Conservation (phyloP, 129 eudicot genomes). For the Tanacetum coccineum region DNA sequence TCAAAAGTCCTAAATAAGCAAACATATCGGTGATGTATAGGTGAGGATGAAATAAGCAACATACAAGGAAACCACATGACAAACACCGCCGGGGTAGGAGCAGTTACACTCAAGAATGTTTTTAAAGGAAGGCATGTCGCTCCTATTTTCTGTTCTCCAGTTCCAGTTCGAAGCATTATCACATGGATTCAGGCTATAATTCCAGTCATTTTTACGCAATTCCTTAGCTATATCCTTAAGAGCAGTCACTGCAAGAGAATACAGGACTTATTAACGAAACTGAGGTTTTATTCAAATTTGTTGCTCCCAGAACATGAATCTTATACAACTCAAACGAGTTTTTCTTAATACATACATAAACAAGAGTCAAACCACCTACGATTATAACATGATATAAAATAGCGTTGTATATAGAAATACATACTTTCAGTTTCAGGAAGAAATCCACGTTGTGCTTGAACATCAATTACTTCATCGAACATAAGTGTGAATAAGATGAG, state of each 20-base stretch:
- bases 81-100: constrained; percentile 23
- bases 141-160: neutral
- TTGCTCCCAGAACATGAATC: too few relatives aligned
- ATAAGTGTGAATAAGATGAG: neutral
- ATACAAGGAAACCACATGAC: constrained; percentile 41
- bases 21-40: too few relatives aligned
- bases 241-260: constrained; percentile 38
- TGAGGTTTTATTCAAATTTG: too few relatives aligned
- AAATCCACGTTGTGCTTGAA: constrained; percentile 19
- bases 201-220: constrained; percentile 44
- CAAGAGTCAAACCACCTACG: neutral
- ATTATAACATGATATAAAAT: neutral
- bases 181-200: constrained; percentile 46
- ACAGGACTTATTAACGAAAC: neutral
- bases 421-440: constrained; percentile 35
- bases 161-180: constrained; percentile 27
- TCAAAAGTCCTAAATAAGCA: too few relatives aligned
- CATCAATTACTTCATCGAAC: neutral
- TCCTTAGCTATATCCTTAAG: constrained; percentile 41
- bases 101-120: constrained; percentile 42
- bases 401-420: too few relatives aligned
- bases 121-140: constrained; percentile 5
- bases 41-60: neutral
- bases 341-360: neutral
- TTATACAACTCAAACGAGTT: neutral